phyloP scores from a whole-genome alignment of 164 flowering plant species.

The Chimonanthus salicifolius region DNA sequence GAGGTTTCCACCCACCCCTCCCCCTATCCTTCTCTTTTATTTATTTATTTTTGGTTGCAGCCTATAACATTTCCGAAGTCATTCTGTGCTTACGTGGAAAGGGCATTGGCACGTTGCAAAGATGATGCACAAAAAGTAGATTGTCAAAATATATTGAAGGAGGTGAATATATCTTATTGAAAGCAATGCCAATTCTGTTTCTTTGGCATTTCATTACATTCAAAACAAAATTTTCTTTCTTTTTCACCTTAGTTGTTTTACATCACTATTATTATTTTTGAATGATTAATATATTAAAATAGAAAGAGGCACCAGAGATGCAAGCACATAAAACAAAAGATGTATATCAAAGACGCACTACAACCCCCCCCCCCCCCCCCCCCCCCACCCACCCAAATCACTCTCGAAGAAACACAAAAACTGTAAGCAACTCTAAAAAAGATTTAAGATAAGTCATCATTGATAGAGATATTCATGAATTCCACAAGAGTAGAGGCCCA shows the following conservation, averaged over 20 bases:
- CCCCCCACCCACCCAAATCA: too few relatives aligned
- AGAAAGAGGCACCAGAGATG: too few relatives aligned
- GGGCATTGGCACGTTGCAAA: conserved; percentile 87
- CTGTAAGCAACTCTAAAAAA: too few relatives aligned
- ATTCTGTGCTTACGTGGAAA: conserved; percentile 79
- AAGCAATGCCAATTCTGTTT: neutral
- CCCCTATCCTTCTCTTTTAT: neutral
- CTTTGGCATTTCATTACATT: conserved; percentile 1
- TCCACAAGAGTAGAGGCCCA: too few relatives aligned
- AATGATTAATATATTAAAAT: too few relatives aligned
- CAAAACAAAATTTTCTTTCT: neutral
- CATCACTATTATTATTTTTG: neutral
- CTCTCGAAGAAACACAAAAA: too few relatives aligned
- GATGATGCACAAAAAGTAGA: conserved; percentile 70
- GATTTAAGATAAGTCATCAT: too few relatives aligned
- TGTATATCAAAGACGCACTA: too few relatives aligned
- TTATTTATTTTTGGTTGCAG: conserved; percentile 29
- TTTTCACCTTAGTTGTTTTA: neutral
- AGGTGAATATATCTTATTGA: conserved; percentile 39
- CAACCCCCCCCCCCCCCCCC: too few relatives aligned
- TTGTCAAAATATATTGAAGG: conserved; percentile 71
- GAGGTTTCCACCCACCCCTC: too few relatives aligned
- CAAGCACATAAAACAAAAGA: too few relatives aligned
- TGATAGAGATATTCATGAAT: too few relatives aligned
- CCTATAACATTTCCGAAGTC: conserved; percentile 71